phyloP scores from a whole-genome alignment of 2,329 filamentous ascomycete genomes.

The Whalleya microplaca region DNA sequence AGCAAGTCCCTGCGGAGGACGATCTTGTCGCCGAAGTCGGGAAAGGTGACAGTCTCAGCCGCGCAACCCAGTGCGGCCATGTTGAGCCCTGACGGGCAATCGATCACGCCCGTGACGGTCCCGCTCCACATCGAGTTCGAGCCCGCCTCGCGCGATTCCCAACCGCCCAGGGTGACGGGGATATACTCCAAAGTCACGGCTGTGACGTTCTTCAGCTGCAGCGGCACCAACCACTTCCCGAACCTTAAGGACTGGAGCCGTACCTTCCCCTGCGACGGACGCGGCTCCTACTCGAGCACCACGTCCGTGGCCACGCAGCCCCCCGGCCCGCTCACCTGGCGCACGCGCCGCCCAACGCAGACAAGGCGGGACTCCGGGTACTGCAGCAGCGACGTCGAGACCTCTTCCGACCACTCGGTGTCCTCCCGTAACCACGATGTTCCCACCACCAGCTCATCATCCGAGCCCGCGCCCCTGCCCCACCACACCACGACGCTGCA shows the following conservation, averaged over 20 bases:
- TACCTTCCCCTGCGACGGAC: conserved; percentile 45
- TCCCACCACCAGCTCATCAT: background rate
- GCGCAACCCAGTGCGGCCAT: conserved; percentile 53
- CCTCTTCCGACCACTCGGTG: no score
- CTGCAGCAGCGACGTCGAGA: conserved; percentile 46
- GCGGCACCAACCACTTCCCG: conserved; percentile 50
- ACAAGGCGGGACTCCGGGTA: conserved; percentile 59
- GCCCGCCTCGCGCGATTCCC: conserved; percentile 46
- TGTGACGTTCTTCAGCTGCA: conserved; percentile 56
- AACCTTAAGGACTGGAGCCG: conserved; percentile 52
- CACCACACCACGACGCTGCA: conserved; percentile 48
- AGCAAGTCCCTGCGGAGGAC: conserved; percentile 58
- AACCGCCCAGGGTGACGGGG: conserved; percentile 52
- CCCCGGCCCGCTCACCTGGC: conserved; percentile 47
- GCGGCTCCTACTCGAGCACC: conserved; percentile 51
- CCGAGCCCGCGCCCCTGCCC: no score
- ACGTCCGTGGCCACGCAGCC: conserved; percentile 44
- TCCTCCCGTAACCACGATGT: no score
- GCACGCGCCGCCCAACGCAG: conserved; percentile 37
- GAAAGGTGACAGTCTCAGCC: conserved; percentile 50
- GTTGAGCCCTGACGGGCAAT: conserved; percentile 53
- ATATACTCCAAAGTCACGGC: conserved; percentile 56
- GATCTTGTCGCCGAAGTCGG: conserved; percentile 55
- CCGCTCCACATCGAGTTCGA: conserved; percentile 53
- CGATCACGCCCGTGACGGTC: conserved; percentile 46